phyloP scores from a whole-genome alignment of 768 basidiomycete genomes.

The Nidularia pulvinata region DNA sequence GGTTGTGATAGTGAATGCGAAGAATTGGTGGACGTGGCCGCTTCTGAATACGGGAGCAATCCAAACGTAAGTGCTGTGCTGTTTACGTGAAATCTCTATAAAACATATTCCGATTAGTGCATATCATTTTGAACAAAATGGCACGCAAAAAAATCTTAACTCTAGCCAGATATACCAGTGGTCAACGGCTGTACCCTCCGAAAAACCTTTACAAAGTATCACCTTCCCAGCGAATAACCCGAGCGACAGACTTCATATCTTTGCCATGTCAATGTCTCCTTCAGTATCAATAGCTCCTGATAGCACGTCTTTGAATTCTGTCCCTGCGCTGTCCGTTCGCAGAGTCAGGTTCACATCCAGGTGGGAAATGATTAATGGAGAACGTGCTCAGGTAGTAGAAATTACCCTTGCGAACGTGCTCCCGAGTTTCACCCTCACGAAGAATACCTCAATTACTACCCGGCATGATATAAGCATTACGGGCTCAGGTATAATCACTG shows the following conservation, averaged over 20 bases:
- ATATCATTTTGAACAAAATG: conserved; percentile 33
- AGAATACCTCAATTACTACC: conserved; percentile 24
- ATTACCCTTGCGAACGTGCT: conserved; percentile 53
- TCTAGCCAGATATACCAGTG: conserved; percentile 41
- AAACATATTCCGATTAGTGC: conserved; percentile 24
- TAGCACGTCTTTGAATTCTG: not conserved
- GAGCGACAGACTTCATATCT: conserved; percentile 38
- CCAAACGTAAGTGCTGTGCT: conserved; percentile 28
- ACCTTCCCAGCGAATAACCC: conserved; percentile 32
- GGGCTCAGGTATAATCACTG: conserved; percentile 38
- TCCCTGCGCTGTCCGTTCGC: conserved; percentile 29
- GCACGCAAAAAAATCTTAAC: conserved; percentile 34
- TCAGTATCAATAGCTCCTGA: no score
- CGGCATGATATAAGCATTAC: conserved; percentile 25
- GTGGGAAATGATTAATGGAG: conserved; percentile 33
- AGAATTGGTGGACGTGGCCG: conserved; percentile 44
- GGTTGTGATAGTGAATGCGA: conserved; percentile 31
- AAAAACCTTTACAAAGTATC: conserved; percentile 35
- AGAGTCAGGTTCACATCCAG: conserved; percentile 41
- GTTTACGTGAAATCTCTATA: no score
- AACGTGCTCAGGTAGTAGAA: conserved; percentile 45
- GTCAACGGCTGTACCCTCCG: conserved; percentile 41
- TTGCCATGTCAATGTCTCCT: conserved; percentile 40
- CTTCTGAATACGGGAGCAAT: conserved; percentile 40
- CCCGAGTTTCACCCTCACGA: conserved; percentile 24